These are phyloP conservation scores for Yarrowia yakushimensis DNA, from an alignment of 805 yeast genomes.

Conservation along the genomic window DNA sequence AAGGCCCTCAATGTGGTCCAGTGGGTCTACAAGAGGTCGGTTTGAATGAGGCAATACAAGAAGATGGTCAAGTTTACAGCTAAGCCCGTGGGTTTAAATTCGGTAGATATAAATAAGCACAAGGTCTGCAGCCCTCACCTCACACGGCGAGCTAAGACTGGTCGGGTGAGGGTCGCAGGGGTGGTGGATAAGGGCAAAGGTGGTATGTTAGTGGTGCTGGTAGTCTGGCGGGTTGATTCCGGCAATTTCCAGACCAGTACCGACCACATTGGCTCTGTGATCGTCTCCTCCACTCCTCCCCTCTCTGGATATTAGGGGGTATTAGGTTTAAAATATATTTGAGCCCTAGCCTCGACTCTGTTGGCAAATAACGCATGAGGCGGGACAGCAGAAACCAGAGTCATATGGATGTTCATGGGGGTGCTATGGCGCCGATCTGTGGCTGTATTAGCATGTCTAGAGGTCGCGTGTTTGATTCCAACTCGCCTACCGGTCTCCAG, in stretches of 20 bases:
- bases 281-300: not conserved
- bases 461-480: too few relatives aligned
- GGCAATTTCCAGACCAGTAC: not conserved
- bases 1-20: slow-evolving; percentile 25
- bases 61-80: slow-evolving; percentile 20
- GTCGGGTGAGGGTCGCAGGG: not conserved
- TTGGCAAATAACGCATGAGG: slow-evolving; percentile 25
- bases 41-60: slow-evolving; percentile 13
- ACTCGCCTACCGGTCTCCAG: too few relatives aligned
- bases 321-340: slow-evolving; percentile 24
- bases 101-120: slow-evolving; percentile 25
- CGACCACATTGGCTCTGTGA: not conserved
- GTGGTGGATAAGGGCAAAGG: not conserved
- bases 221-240: not conserved
- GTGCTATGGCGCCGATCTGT: not conserved
- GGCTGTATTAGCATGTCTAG: too few relatives aligned
- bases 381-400: not conserved
- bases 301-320: slow-evolving; percentile 21
- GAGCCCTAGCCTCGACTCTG: slow-evolving; percentile 25
- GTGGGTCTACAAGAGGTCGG: slow-evolving; percentile 9
- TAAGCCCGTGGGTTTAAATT: slow-evolving; percentile 24
- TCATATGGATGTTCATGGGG: not conserved
- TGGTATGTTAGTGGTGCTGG: not conserved
- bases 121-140: slow-evolving; percentile 24
- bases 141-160: not conserved